Conservation (phyloP, 176 grass and related monocot species). For the Tillandsia fasciculata region DNA sequence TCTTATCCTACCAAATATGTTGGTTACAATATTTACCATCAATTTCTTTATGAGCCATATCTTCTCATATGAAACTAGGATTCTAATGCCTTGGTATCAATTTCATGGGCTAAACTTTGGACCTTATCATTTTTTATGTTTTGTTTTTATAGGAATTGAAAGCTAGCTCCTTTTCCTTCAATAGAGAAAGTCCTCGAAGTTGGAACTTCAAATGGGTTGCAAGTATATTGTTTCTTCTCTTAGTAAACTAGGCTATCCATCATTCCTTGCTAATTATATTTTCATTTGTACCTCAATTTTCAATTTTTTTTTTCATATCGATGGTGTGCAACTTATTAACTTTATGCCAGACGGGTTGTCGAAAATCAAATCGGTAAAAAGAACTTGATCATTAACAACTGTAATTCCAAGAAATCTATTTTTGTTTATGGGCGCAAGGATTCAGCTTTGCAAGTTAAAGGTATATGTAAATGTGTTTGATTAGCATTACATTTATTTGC, state of each 20-base stretch:
- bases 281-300: not conserved
- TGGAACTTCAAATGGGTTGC: conserved; percentile 96
- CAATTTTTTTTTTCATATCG: not conserved
- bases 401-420: conserved; percentile 84
- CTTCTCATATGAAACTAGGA: too few species aligned
- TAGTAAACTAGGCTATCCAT: not conserved
- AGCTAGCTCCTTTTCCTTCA: conserved; percentile 50
- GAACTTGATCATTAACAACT: conserved; percentile 76
- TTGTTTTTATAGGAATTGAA: too few species aligned
- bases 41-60: too few species aligned
- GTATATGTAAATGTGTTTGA: conserved; percentile 32
- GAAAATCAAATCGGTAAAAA: conserved; percentile 93
- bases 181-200: conserved; percentile 46
- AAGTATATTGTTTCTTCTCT: conserved; percentile 20
- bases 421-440: conserved; percentile 93
- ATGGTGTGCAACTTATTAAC: not conserved
- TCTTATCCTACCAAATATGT: too few species aligned
- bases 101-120: too few species aligned
- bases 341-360: conserved; percentile 56
- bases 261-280: not conserved
- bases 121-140: too few species aligned
- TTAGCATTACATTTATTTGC: not conserved
- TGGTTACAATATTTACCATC: too few species aligned
- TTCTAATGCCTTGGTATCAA: too few species aligned
- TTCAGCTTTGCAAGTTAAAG: conserved; percentile 94